Evolutionary conservation across 305 asterid genomes (phyloP).

Genomic region (Plantago lanceolata): DNA sequence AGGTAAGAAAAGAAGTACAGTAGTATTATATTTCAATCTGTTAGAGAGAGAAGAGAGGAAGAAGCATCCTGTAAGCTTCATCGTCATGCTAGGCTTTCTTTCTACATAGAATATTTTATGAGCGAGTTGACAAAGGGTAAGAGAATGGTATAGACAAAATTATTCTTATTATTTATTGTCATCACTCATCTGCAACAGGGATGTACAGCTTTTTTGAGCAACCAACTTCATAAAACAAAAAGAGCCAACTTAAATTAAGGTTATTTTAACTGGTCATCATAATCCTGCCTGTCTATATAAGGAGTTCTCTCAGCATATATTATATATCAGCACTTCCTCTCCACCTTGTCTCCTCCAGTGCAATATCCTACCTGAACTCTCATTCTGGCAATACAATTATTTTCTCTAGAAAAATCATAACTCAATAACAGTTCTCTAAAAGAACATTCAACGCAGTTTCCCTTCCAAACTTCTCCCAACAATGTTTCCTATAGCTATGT

Average conservation of each 20-base stretch:
- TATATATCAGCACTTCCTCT: conserved; percentile 48
- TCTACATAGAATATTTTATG: conserved; percentile 24
- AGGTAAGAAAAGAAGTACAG: too few relatives aligned
- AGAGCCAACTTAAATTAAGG: conserved; percentile 21
- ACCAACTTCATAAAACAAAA: conserved; percentile 46
- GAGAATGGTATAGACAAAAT: conserved; percentile 39
- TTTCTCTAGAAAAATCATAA: conserved; percentile 8
- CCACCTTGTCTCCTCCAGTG: conserved; percentile 41
- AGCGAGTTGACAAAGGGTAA: conserved; percentile 56
- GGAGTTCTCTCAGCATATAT: conserved; percentile 38
- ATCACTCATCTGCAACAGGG: conserved; percentile 42
- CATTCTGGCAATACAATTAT: conserved; percentile 20
- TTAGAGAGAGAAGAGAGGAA: conserved; percentile 25
- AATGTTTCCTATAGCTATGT: conserved; percentile 33
- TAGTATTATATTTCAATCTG: not conserved
- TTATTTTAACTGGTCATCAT: conserved; percentile 33
- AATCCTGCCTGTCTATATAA: conserved; percentile 63
- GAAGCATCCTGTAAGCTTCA: conserved; percentile 55
- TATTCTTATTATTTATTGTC: conserved; percentile 37
- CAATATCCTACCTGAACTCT: conserved; percentile 25
- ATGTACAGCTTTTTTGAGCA: conserved; percentile 49
- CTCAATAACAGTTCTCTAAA: conserved; percentile 2
- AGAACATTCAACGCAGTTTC: conserved; percentile 12
- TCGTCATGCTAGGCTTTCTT: conserved; percentile 49
- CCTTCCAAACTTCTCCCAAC: conserved; percentile 7